These are phyloP conservation scores for Cercospora beticola DNA, from an alignment of 2,329 filamentous ascomycete genomes.

Conservation along the genomic window DNA sequence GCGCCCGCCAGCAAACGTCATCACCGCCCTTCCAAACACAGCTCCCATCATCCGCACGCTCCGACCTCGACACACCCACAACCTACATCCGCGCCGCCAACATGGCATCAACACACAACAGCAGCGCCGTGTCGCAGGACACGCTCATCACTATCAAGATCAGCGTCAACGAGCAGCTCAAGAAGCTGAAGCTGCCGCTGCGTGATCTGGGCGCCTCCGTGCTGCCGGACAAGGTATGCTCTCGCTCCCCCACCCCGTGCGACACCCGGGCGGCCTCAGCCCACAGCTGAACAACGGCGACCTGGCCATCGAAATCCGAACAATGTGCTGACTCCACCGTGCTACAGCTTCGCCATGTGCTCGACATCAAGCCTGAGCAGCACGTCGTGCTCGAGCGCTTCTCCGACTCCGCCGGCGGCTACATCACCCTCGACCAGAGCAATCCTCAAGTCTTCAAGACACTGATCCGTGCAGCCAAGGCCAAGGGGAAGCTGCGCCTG, in stretches of 20 bases:
- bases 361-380: slow-evolving; percentile 63
- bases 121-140: slow-evolving; percentile 58
- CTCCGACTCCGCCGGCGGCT: slow-evolving; percentile 85
- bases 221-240: slow-evolving; percentile 78
- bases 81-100: slow-evolving; percentile 22
- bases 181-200: slow-evolving; percentile 86
- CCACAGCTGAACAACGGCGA: background rate
- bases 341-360: slow-evolving; percentile 65
- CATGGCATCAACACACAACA: slow-evolving; percentile 39
- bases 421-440: slow-evolving; percentile 72
- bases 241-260: slow-evolving; percentile 9
- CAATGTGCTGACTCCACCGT: slow-evolving; percentile 22
- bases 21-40: background rate
- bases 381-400: slow-evolving; percentile 80
- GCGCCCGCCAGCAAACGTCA: slow-evolving; percentile 12
- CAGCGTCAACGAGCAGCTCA: slow-evolving; percentile 69
- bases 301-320: slow-evolving; percentile 1
- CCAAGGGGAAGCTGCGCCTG: slow-evolving; percentile 94
- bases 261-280: background rate
- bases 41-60: slow-evolving; percentile 5
- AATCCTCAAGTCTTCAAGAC: slow-evolving; percentile 92
- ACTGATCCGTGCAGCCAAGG: slow-evolving; percentile 92
- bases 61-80: background rate
- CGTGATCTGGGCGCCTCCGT: slow-evolving; percentile 73
- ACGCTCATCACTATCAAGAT: slow-evolving; percentile 85